Percentiles rank a stretch among this genome's conserved stretches.
These are phyloP conservation scores for Chlorella sorokiniana DNA, from an alignment of 139 green algal genomes.

Conservation along the genomic window DNA sequence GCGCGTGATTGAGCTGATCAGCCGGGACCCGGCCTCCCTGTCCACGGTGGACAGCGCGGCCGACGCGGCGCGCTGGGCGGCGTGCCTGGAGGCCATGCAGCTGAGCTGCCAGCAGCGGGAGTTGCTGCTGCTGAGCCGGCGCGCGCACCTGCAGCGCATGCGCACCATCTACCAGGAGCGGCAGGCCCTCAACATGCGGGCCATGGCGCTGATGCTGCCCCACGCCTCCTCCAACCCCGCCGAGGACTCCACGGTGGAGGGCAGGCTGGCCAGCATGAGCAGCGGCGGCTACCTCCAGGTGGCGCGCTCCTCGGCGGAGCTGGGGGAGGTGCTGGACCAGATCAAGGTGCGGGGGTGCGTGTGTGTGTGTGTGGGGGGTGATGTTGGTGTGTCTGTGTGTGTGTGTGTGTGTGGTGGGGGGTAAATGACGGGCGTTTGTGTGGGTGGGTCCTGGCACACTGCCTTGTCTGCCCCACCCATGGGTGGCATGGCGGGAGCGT, in stretches of 20 bases:
- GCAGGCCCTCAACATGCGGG: conserved; percentile 47
- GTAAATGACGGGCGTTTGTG: too few relatives aligned
- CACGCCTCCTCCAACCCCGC: conserved; percentile 20
- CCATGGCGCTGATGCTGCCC: conserved; percentile 49
- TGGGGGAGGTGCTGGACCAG: conserved; percentile 35
- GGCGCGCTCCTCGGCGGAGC: conserved; percentile 35
- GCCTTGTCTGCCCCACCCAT: too few relatives aligned
- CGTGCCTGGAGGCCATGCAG: conserved; percentile 38
- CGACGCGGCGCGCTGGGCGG: neutral
- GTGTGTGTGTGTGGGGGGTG: neutral
- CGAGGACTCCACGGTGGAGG: conserved; percentile 44
- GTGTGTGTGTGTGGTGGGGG: too few relatives aligned
- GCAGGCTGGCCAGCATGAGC: conserved; percentile 26
- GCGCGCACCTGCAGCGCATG: conserved; percentile 48
- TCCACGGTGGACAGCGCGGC: neutral
- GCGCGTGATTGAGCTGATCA: conserved; percentile 42
- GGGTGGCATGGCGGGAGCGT: too few relatives aligned
- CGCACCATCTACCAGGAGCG: conserved; percentile 46
- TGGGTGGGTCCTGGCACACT: too few relatives aligned
- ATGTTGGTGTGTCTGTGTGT: too few relatives aligned
- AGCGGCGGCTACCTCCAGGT: conserved; percentile 22
- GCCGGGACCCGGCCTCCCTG: conserved; percentile 15
- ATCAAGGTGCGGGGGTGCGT: conserved; percentile 32
- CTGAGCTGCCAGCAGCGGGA: conserved; percentile 40
- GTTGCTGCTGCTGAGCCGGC: conserved; percentile 40